Percentiles rank a stretch among this genome's conserved stretches.
Conservation (phyloP, 345 rosid species). For the Aquilaria malaccensis region DNA sequence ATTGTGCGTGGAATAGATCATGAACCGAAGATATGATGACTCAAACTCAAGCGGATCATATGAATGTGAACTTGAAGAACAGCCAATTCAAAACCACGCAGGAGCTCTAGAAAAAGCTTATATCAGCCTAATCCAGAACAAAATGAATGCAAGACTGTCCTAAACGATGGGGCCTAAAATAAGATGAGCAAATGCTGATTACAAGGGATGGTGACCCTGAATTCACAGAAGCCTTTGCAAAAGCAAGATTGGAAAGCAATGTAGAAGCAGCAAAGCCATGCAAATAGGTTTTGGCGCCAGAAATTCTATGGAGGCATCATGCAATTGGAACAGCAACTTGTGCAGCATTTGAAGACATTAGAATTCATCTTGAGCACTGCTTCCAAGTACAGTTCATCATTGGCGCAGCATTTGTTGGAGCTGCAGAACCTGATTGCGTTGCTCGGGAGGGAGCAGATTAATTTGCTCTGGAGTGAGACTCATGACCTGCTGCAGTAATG, state of each 20-base stretch:
- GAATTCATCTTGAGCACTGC: neutral
- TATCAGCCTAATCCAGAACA: too few relatives aligned
- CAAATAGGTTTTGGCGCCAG: neutral
- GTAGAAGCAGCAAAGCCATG: neutral
- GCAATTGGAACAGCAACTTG: too few relatives aligned
- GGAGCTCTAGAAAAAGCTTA: too few relatives aligned
- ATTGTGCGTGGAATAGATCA: too few relatives aligned
- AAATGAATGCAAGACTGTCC: too few relatives aligned
- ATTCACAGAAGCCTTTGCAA: neutral
- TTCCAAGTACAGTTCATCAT: slow-evolving; percentile 19
- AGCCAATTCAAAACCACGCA: too few relatives aligned
- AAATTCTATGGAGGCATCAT: too few relatives aligned
- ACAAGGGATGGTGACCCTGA: too few relatives aligned
- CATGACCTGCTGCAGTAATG: slow-evolving; percentile 96
- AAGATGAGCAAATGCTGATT: neutral
- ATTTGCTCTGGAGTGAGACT: slow-evolving; percentile 95
- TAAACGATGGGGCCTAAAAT: neutral
- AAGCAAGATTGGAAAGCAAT: neutral
- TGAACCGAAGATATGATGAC: too few relatives aligned
- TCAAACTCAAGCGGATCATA: too few relatives aligned
- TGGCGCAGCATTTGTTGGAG: slow-evolving; percentile 91
- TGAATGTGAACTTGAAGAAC: too few relatives aligned
- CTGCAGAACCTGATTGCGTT: slow-evolving; percentile 91
- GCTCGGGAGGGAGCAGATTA: slow-evolving; percentile 78
- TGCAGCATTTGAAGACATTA: too few relatives aligned